Evolutionary conservation across 2,329 filamentous ascomycete species (phyloP).

Genomic region (Colletotrichum neosansevieriae): DNA sequence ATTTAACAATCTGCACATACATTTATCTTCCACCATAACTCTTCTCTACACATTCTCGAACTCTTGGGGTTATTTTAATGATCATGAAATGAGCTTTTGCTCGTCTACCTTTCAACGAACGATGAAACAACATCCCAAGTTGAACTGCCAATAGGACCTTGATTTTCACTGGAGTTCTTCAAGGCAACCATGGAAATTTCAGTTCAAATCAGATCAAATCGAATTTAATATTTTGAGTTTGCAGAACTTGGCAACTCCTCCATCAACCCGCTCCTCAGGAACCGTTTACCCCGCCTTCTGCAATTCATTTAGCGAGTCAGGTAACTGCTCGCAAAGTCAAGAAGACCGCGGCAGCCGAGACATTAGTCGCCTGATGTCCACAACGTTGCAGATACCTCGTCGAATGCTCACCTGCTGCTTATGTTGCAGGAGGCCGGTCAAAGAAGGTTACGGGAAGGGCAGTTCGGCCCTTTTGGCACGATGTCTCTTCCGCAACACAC

Average conservation of each 20-base stretch:
- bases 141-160: neutral
- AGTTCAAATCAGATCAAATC: neutral
- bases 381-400: too few species aligned
- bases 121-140: too few species aligned
- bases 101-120: neutral
- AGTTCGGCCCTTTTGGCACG: too few species aligned
- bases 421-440: too few species aligned
- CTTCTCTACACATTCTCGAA: too few species aligned
- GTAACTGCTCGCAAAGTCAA: neutral
- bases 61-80: too few species aligned
- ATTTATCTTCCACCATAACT: neutral
- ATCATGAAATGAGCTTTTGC: too few species aligned
- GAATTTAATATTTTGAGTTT: neutral
- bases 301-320: conserved; percentile 1
- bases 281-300: neutral
- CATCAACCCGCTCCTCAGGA: neutral
- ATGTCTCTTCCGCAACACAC: too few species aligned
- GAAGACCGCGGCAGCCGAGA: too few species aligned
- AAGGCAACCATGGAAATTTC: neutral
- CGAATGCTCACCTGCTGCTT: too few species aligned
- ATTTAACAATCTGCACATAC: conserved; percentile 6
- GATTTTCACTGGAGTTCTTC: neutral
- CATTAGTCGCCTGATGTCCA: too few species aligned
- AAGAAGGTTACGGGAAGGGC: too few species aligned
- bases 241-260: neutral